Base-by-base conservation (phyloP, 108 stramenopile species). In the Pelagomonas calceolata region DNA sequence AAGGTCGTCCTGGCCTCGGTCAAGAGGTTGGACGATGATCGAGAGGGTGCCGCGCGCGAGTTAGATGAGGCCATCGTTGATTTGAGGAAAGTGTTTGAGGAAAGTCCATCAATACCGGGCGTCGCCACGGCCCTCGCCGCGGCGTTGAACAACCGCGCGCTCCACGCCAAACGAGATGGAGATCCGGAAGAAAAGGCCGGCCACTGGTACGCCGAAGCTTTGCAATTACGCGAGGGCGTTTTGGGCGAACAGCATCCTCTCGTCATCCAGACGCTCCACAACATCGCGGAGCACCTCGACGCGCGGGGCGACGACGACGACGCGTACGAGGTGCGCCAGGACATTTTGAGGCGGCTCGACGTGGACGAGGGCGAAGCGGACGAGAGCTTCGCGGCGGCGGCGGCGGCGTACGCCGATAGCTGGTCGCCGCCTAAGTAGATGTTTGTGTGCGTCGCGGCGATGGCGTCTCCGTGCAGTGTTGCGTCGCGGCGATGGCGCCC, bases 221-320 rank as follows among this genome's bases (percentile, higher is more conserved):
- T 60, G 21, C 7, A 4, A 26, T 26, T 60, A 17, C 51, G 51
- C 51, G 51, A 60, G 51, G 14, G 21, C 51, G 51, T 12, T 1
- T 12, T 60, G 3, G 21, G 21, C 14, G 26, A 4, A 1, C 3
- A 17, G 21, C 51, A 60, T 26, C 51, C 51, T 17, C 51, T 60
- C 51, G 51, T 60, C 51, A 60, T 60, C 51, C 21, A 16, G 51
- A 60, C 51, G 51, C 51, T 60, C 51, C 51, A 60, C 51, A 60
- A 60, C 51, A 26, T 60, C 21, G 51, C 51, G 7, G 51, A 60
- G 51, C 51, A 60, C 51, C 51, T 60, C 51, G 39, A 43, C 39
- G 39, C 39, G 39, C 9, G 9, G 39, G 39, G 39, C 39, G 39
- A 43, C 39, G 39, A 43, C 39, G 39, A 43, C 39, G 39, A 43